phyloP scores from a whole-genome alignment of 306 rosid species.

The Lupinus albus region DNA sequence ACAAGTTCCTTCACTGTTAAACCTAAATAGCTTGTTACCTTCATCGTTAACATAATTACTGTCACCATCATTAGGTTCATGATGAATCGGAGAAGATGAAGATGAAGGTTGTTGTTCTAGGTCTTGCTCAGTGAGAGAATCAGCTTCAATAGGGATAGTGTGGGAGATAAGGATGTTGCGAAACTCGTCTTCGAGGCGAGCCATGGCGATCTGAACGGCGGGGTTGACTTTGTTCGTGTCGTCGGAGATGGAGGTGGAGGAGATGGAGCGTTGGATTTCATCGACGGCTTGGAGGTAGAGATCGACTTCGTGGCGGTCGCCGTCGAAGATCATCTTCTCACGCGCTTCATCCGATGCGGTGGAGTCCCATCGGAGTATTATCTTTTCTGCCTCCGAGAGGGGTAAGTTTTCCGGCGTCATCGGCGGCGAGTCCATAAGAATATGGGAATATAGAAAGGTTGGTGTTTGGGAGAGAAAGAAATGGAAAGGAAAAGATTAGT shows the following conservation, averaged over 20 bases:
- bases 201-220: constrained; percentile 96
- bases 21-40: constrained; percentile 43
- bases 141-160: constrained; percentile 58
- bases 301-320: constrained; percentile 72
- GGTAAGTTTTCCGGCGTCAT: constrained; percentile 41
- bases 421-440: constrained; percentile 44
- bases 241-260: constrained; percentile 58
- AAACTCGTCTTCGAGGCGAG: constrained; percentile 91
- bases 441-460: constrained; percentile 24
- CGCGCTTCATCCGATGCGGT: constrained; percentile 84
- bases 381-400: constrained; percentile 68
- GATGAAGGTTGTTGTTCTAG: background rate
- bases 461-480: background rate
- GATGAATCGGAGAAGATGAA: constrained; percentile 7
- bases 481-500: background rate
- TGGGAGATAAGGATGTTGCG: constrained; percentile 80
- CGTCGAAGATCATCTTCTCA: constrained; percentile 78
- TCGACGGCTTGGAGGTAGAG: constrained; percentile 87
- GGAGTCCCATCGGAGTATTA: constrained; percentile 91
- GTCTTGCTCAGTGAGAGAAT: constrained; percentile 17
- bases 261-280: constrained; percentile 84
- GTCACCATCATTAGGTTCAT: no score
- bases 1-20: constrained; percentile 34
- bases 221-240: constrained; percentile 62
- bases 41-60: no score